Base-by-base conservation (phyloP, 805 yeast genomes). In the Ogataea polymorpha region DNA sequence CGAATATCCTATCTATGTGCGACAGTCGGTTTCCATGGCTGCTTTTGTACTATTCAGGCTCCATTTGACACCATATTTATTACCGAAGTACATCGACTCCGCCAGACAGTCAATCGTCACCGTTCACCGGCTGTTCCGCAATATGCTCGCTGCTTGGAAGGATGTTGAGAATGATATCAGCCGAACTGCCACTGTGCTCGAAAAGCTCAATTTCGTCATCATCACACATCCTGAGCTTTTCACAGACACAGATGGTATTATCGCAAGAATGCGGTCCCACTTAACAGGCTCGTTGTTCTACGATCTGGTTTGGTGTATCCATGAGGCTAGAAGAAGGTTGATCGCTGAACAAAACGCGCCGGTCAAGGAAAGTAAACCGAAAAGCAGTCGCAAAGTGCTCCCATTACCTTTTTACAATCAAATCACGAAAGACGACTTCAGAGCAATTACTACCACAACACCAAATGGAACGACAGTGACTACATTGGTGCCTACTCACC, bases 81-180 rank as follows among this genome's bases (percentile, higher is more conserved):
- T 83, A 34, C 84, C 82, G 53, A 82, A 78, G 58, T 86, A 82
- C 56, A 78, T 87, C 30, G 95, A 88, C 54, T 83, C 95, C 23
- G 90, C 96, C 1, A 74, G 97, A 50, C 96, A 90, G 62, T 85
- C 95, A 4, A 86, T 90, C 53, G 96, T 90, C 11, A 90, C 96
- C 0, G 95, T 88, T 2, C 96, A 90, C 62, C 71, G 96, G 58
- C 66, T 89, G 32, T 86, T 79, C 59, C 73, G 96, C 62, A 90
- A 90, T 57, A 89, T 91, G 62, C 69, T 88, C 27, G 82, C 93
- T 3, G 90, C 95, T 6, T 90, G 97, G 97, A 82, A 86, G 49
- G 85, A 83, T 36, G 85, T 89, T 28, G 87, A 87, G 46, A 89
- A 87, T 64, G 97, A 90, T 63, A 84, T 90, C 23, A 82, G 95